These are phyloP conservation scores for Corinectria fuckeliana DNA, from an alignment of 2,329 filamentous ascomycete species.

Conservation along the genomic window DNA sequence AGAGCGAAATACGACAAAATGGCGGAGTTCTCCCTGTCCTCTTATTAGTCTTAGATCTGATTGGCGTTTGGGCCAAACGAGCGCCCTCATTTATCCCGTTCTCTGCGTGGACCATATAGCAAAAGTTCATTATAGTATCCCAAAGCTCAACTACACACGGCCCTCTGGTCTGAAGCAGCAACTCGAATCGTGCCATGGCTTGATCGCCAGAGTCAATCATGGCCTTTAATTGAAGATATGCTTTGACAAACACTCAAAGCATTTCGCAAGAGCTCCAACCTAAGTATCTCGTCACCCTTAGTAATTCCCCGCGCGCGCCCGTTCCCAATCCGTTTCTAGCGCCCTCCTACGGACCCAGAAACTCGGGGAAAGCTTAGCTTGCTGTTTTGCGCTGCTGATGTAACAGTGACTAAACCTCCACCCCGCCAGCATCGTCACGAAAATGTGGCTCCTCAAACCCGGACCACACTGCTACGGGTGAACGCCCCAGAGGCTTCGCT, in stretches of 20 bases:
- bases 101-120: no score
- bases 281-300: conserved; percentile 24
- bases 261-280: not conserved
- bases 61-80: no score
- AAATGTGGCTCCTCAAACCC: not conserved
- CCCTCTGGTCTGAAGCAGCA: not conserved
- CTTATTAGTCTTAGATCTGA: no score
- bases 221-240: not conserved
- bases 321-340: not conserved
- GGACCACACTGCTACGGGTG: not conserved
- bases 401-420: conserved; percentile 17
- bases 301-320: conserved; percentile 14
- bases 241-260: not conserved
- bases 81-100: no score
- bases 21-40: no score
- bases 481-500: conserved; percentile 1
- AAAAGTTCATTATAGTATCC: no score
- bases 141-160: no score
- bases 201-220: no score
- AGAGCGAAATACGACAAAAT: no score
- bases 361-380: not conserved
- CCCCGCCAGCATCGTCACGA: conserved; percentile 4
- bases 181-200: not conserved
- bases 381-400: conserved; percentile 16
- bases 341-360: conserved; percentile 18